A percentile compares a stretch with the other conserved stretches of the same genome.
Conservation (phyloP, 345 rosid genomes). For the Ceriops zippeliana region DNA sequence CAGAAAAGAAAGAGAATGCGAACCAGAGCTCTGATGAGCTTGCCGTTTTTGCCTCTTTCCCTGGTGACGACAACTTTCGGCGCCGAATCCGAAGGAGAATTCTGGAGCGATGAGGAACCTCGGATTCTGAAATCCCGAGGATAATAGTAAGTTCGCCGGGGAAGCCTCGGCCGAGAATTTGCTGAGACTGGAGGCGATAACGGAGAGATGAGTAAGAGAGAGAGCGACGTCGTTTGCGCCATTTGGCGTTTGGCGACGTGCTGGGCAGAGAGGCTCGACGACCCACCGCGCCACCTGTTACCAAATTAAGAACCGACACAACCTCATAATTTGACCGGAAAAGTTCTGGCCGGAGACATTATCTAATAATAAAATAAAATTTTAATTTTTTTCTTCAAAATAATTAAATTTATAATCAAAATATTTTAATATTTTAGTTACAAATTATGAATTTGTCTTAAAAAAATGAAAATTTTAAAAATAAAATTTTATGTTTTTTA, state of each 20-base stretch:
- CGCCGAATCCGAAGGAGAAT: constrained; percentile 27
- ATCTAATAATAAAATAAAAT: too few species aligned
- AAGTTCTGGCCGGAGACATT: too few species aligned
- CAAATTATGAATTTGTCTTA: too few species aligned
- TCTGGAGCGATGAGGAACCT: constrained; percentile 8
- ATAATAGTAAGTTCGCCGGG: constrained; percentile 15
- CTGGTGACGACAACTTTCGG: constrained; percentile 87
- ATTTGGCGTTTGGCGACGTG: constrained; percentile 28
- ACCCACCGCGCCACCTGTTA: constrained; percentile 23
- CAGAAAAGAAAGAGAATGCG: constrained; percentile 5
- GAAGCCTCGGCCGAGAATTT: constrained; percentile 8
- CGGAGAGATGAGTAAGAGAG: too few species aligned
- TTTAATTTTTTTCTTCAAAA: too few species aligned
- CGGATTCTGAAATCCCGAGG: constrained; percentile 11
- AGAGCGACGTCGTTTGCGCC: constrained; percentile 8
- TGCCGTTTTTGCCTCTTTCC: constrained; percentile 85
- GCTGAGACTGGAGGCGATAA: too few species aligned
- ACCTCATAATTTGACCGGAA: too few species aligned
- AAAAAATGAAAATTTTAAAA: too few species aligned
- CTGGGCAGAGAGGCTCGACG: constrained; percentile 17
- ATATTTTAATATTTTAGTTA: too few species aligned
- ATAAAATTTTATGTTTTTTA: too few species aligned
- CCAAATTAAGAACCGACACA: constrained; percentile 9
- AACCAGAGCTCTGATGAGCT: constrained; percentile 78
- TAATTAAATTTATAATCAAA: too few species aligned